Conservation (phyloP, 345 rosid species). For the Hypericum perforatum region DNA sequence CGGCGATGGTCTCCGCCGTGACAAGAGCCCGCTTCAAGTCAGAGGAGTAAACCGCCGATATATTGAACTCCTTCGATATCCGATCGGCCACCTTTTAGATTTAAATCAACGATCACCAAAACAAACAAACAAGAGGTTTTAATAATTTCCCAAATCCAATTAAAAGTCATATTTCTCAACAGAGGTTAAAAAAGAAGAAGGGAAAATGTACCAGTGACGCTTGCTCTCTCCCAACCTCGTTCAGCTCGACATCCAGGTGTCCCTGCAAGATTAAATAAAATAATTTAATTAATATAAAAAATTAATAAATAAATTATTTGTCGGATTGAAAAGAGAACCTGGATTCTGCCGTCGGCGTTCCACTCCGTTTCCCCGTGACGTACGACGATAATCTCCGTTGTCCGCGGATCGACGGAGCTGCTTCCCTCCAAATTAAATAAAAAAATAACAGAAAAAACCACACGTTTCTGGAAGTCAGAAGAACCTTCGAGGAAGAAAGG, state of each 20-base stretch:
- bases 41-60: slow-evolving; percentile 65
- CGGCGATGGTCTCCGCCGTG: slow-evolving; percentile 67
- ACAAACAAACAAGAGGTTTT: too few relatives aligned
- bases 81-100: slow-evolving; percentile 50
- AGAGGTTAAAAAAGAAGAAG: not conserved
- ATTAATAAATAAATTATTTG: not conserved
- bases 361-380: slow-evolving; percentile 83
- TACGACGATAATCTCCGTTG: slow-evolving; percentile 58
- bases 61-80: slow-evolving; percentile 46
- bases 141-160: too few relatives aligned
- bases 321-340: slow-evolving; percentile 24
- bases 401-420: slow-evolving; percentile 24
- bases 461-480: not conserved
- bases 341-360: slow-evolving; percentile 65
- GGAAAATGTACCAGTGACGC: slow-evolving; percentile 41
- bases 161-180: not conserved
- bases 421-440: not conserved
- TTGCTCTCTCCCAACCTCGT: slow-evolving; percentile 70
- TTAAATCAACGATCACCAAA: too few relatives aligned
- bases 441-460: not conserved
- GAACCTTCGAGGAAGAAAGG: too few relatives aligned
- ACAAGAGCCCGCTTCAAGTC: slow-evolving; percentile 74
- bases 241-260: slow-evolving; percentile 67
- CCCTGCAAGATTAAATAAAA: slow-evolving; percentile 33
- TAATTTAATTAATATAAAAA: not conserved